These are phyloP conservation scores for Cryomyces antarcticus DNA, from an alignment of 495 filamentous ascomycete genomes.

Conservation along the genomic window DNA sequence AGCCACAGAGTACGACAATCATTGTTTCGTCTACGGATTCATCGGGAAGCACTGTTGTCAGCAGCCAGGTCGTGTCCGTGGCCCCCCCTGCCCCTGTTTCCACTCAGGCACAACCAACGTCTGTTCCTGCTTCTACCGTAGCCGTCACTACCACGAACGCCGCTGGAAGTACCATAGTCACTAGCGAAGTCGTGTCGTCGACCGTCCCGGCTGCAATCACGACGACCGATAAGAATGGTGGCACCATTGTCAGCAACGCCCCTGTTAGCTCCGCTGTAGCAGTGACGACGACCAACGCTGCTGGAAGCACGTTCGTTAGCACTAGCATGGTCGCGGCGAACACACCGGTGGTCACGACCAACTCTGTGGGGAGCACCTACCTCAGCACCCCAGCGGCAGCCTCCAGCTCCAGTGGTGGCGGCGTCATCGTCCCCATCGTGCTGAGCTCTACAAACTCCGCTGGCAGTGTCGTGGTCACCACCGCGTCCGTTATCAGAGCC, in stretches of 20 bases:
- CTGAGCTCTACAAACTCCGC: conserved; percentile 4
- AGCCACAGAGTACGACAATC: not conserved
- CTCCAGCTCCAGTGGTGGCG: not conserved
- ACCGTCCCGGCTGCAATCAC: conserved; percentile 1
- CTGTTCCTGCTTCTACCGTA: not conserved
- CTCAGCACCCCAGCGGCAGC: not conserved
- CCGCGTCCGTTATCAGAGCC: conserved; percentile 5
- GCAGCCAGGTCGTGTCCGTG: conserved; percentile 1
- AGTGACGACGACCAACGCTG: conserved; percentile 2
- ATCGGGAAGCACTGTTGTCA: no score
- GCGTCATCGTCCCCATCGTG: conserved; percentile 1
- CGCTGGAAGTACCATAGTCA: not conserved
- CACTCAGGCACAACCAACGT: not conserved
- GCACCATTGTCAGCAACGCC: not conserved
- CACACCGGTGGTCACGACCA: not conserved
- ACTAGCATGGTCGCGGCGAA: not conserved
- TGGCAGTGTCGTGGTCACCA: conserved; percentile 36
- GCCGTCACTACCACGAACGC: conserved; percentile 3
- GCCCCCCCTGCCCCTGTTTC: not conserved
- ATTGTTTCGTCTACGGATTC: no score
- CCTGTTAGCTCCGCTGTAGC: not conserved
- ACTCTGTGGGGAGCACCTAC: not conserved
- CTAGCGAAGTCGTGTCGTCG: not conserved
- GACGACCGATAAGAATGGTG: conserved; percentile 1
- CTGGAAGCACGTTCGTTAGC: conserved; percentile 1